Percentiles rank a stretch among this genome's conserved stretches.
Conservation (phyloP, 352 stramenopile species). For the Phytophthora foliorum region DNA sequence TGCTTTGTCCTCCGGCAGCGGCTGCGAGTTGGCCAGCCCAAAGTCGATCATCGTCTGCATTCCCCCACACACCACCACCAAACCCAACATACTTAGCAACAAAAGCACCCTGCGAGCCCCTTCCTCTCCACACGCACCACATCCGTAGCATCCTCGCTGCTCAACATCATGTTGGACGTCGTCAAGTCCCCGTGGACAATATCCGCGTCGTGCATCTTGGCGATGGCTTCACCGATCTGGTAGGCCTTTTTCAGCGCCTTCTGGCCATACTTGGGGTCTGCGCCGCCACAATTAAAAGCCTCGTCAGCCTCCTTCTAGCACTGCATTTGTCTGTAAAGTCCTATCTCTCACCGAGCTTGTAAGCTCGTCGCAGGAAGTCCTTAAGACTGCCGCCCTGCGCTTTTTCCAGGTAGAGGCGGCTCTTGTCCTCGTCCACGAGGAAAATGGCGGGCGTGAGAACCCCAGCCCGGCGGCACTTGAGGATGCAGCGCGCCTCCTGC, state of each 20-base stretch:
- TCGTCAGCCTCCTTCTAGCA: background rate
- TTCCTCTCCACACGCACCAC: conserved; percentile 51
- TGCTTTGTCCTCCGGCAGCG: conserved; percentile 91
- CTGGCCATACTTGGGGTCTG: conserved; percentile 62
- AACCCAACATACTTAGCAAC: background rate
- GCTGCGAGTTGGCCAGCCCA: conserved; percentile 85
- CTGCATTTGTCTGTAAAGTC: background rate
- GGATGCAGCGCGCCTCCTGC: conserved; percentile 84
- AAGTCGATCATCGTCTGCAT: conserved; percentile 88
- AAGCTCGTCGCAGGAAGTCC: conserved; percentile 67
- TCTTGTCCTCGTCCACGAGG: conserved; percentile 81
- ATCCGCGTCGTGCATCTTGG: conserved; percentile 93
- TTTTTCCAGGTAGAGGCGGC: conserved; percentile 78
- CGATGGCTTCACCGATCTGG: conserved; percentile 90
- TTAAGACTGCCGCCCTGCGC: conserved; percentile 78
- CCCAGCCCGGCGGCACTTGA: conserved; percentile 81
- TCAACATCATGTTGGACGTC: conserved; percentile 95
- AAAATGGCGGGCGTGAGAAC: conserved; percentile 82
- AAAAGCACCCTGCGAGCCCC: background rate
- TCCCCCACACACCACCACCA: conserved; percentile 6
- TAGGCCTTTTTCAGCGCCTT: conserved; percentile 77
- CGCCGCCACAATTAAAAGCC: background rate
- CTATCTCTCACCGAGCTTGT: conserved; percentile 51
- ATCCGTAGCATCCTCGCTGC: conserved; percentile 63
- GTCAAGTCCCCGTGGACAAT: conserved; percentile 95